These are phyloP conservation scores for Lyophyllum semitale DNA, from an alignment of 768 basidiomycete genomes.

Conservation along the genomic window DNA sequence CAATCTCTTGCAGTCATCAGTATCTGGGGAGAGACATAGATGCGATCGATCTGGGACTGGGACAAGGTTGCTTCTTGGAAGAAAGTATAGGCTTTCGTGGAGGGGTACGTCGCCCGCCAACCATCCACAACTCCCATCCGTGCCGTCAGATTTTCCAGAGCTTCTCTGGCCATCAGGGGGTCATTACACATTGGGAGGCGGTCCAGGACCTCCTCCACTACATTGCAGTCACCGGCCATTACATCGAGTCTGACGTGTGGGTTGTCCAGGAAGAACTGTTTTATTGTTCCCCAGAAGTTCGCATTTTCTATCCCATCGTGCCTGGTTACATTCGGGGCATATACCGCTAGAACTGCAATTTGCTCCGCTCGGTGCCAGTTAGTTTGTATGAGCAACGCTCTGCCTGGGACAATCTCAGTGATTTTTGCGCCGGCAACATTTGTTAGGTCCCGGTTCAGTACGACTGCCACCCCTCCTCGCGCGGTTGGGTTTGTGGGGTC, in stretches of 20 bases:
- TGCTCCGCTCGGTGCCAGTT: not conserved
- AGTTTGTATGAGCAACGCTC: no score
- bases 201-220: not conserved
- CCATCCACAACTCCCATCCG: not conserved
- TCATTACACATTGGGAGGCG: not conserved
- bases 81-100: not conserved
- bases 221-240: no score
- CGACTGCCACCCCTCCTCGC: not conserved
- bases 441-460: not conserved
- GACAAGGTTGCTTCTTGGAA: not conserved
- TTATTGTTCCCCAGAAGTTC: not conserved
- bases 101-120: not conserved
- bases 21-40: not conserved
- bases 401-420: not conserved
- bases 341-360: not conserved
- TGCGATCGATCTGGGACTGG: not conserved
- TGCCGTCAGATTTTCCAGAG: not conserved
- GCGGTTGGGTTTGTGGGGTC: not conserved
- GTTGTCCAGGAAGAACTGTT: not conserved
- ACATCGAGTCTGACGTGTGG: conserved; percentile 15
- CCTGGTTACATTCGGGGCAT: not conserved
- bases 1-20: no score
- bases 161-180: no score
- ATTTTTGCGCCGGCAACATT: not conserved
- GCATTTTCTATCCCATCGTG: not conserved